A percentile compares a stretch with the other conserved stretches of the same genome.
These are phyloP conservation scores for Vitis hybrid DNA, from an alignment of 177 flowering plant genomes.

Conservation along the genomic window DNA sequence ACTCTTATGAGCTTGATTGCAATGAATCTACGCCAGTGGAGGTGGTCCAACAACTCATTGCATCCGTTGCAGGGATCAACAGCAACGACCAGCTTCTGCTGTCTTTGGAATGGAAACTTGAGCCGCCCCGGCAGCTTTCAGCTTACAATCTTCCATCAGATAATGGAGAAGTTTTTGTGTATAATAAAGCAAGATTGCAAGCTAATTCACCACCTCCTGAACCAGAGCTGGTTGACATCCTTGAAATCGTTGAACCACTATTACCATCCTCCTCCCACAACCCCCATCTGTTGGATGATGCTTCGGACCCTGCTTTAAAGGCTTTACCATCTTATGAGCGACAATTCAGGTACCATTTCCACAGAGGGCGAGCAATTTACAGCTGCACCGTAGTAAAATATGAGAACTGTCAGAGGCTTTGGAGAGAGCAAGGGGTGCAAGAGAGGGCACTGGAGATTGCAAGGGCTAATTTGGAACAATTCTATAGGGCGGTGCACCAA, in stretches of 20 bases:
- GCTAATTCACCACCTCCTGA: slow-evolving; percentile 61
- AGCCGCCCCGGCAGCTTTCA: slow-evolving; percentile 63
- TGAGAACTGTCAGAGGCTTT: slow-evolving; percentile 63
- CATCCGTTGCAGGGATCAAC: slow-evolving; percentile 55
- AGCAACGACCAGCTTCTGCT: slow-evolving; percentile 79
- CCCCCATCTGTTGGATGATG: slow-evolving; percentile 88
- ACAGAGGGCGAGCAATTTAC: slow-evolving; percentile 66
- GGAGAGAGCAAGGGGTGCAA: slow-evolving; percentile 75
- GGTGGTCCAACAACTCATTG: slow-evolving; percentile 61
- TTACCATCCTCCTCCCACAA: slow-evolving; percentile 53
- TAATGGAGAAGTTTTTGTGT: slow-evolving; percentile 76
- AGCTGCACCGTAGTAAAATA: slow-evolving; percentile 40
- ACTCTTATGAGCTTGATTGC: slow-evolving; percentile 73
- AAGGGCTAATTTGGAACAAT: slow-evolving; percentile 71
- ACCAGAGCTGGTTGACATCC: slow-evolving; percentile 50
- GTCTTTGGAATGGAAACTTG: slow-evolving; percentile 75
- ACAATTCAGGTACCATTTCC: slow-evolving; percentile 84
- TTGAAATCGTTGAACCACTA: slow-evolving; percentile 50
- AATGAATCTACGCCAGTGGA: slow-evolving; percentile 69
- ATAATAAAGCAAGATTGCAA: slow-evolving; percentile 63
- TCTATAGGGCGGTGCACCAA: slow-evolving; percentile 60
- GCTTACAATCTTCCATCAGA: slow-evolving; percentile 73
- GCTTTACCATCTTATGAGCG: slow-evolving; percentile 92
- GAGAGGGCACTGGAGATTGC: slow-evolving; percentile 93
- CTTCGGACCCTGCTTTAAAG: slow-evolving; percentile 86